Evolutionary conservation across 2,329 filamentous ascomycete genomes (phyloP), one percentile per base, ranked within the genome.

Genomic region (Pestalotiopsis sp.): DNA sequence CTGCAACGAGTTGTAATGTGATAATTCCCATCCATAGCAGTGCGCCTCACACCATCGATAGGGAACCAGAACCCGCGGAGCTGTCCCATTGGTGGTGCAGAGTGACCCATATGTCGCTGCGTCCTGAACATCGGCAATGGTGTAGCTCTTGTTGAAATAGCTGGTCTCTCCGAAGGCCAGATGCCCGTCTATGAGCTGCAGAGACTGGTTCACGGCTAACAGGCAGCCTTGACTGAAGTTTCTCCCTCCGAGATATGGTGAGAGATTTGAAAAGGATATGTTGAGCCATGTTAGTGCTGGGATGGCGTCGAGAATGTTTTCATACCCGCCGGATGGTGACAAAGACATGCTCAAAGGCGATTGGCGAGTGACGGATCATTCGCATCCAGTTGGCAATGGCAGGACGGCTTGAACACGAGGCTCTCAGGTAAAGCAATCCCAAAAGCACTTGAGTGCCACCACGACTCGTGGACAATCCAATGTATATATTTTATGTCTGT

Each of bases 21-120:
- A 79, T 3, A 77, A 71, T 67, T 77, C 72, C 73, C 78, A 79
- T 0, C 78, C 78, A 2, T 71, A 71, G 59, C 78, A 80, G 11
- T 70, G 67, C 1, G 56, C 23, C 14, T 62, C 68, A 71, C 79
- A 81, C 71, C 76, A 78, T 4, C 66, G 63, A 66, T 78, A 79
- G 7, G 74, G 73, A 14, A 77, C 76, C 23, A 67, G 70, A 7
- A 78, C 68, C 6, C 67, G 66, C 1, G 75, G 76, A 12, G 75
- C 72, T 12, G 36, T 11, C 17, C 27, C 6, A 66, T 73, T 69
- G 17, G 73, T 73, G 36, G 69, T 71, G 65, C 72, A 78, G 13
- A 65, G 41, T 0, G 77, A 72, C 39, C 76, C 76, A 68, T 76
- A 78, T 14, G 76, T 75, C 41, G 76, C 76, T 25, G 71, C 68